Evolutionary conservation across 225 moss, liverwort and hornwort species (phyloP).

Genomic region (Polytrichum commune): DNA sequence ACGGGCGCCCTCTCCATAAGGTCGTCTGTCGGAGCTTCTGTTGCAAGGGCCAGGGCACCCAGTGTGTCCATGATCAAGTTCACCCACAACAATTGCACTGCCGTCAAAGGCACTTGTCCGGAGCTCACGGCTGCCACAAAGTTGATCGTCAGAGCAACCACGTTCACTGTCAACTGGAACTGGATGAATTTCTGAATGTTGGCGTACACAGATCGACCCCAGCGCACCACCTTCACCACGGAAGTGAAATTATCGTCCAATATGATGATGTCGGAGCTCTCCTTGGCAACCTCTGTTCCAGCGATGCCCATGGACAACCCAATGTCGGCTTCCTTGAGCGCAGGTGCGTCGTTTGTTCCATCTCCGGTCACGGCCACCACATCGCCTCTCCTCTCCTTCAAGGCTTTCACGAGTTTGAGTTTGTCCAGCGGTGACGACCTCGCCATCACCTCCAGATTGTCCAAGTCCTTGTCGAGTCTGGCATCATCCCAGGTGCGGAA

Average conservation of each 20-base stretch:
- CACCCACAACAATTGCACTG: conserved; percentile 54
- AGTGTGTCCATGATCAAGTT: conserved; percentile 65
- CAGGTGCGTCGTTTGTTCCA: conserved; percentile 72
- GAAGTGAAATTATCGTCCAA: conserved; percentile 92
- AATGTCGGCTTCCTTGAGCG: conserved; percentile 62
- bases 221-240: conserved; percentile 74
- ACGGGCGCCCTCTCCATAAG: conserved; percentile 36
- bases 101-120: conserved; percentile 35
- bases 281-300: conserved; percentile 84
- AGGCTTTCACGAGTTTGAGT: conserved; percentile 48
- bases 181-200: conserved; percentile 32
- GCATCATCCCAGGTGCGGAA: conserved; percentile 52
- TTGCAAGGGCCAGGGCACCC: conserved; percentile 54
- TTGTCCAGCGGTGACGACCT: conserved; percentile 67
- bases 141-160: conserved; percentile 49
- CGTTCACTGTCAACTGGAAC: conserved; percentile 57
- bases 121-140: conserved; percentile 50
- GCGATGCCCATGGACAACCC: conserved; percentile 71
- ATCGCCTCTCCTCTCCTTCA: conserved; percentile 32
- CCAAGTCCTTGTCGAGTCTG: conserved; percentile 21
- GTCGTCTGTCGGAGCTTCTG: conserved; percentile 42
- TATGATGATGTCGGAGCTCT: conserved; percentile 94
- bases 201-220: conserved; percentile 24
- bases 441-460: conserved; percentile 51
- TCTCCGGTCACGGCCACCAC: conserved; percentile 74